Evolutionary conservation across 371 early-diverging fungal genomes (phyloP), one percentile per base, ranked within the genome.

Genomic region (Phascolomyces articulosus): DNA sequence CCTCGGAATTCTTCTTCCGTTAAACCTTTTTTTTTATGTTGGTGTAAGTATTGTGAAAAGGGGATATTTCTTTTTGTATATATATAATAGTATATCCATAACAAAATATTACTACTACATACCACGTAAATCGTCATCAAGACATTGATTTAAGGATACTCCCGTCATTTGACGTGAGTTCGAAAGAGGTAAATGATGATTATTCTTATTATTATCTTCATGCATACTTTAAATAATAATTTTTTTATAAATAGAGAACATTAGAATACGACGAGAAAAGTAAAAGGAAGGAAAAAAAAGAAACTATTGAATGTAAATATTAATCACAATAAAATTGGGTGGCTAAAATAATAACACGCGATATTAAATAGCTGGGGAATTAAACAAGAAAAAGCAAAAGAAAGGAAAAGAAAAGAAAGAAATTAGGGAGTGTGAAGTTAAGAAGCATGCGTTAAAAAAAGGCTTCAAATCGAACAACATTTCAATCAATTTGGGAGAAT

Each of bases 101-200:
- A n/a, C n/a, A n/a, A n/a, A n/a, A n/a, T n/a, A n/a, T 54, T 7
- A 26, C 4, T 21, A 2, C 10, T n/a, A 23, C 31, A 4, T 64
- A 64, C 64, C 64, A 23, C 48, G 55, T 40, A 64, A 28, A 18
- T 64, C 64, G 10, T 44, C 40, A 8, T 29, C 31, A 28, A 64
- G 58, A 47, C 51, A 58, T 53, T 38, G 47, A 13, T 31, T 21
- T 48, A 64, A 26, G 9, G 64, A 64, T 28, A 60, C 24, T 2
- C 60, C 60, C 1, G 47, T 38, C 20, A 65, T 23, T 60, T 60
- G 60, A 3, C 66, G 66, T 28, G 66, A 65, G 29, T 65, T 65
- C 18, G 66, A 40, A 53, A 55, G 4, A 0, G 51, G 6, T 23
- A 51, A 24, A 3, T n/a, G 51, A 15, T n/a, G 4, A n/a, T 20